Percentiles rank a stretch among this genome's conserved stretches.
Evolutionary conservation across 129 eudicot species (phyloP).

Genomic region (Escallonia rubra): DNA sequence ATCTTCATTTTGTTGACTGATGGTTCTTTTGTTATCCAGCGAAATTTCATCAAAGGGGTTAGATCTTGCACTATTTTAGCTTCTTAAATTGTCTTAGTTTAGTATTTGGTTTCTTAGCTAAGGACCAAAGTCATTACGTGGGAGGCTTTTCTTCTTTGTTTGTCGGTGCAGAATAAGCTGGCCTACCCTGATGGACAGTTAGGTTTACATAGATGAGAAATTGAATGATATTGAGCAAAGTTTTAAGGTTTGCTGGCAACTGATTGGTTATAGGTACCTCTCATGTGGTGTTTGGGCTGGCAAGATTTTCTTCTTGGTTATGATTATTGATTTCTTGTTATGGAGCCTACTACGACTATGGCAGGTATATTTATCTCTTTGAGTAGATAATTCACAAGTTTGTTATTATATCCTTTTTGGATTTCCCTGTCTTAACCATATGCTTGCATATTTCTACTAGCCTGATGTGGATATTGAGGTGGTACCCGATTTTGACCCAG

Average conservation of each 20-base stretch:
- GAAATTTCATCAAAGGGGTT: no score
- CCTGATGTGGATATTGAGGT: slow-evolving; percentile 52
- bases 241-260: background rate
- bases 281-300: slow-evolving; percentile 98
- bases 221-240: background rate
- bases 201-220: no score
- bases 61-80: no score
- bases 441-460: slow-evolving; percentile 12
- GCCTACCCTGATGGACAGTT: no score
- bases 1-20: no score
- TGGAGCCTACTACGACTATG: slow-evolving; percentile 73
- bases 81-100: no score
- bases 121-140: no score
- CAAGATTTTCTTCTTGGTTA: slow-evolving; percentile 92
- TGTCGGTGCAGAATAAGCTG: no score
- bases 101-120: no score
- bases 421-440: background rate
- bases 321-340: slow-evolving; percentile 72
- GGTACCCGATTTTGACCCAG: slow-evolving; percentile 37
- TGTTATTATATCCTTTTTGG: background rate
- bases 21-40: no score
- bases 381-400: background rate
- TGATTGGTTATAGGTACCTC: slow-evolving; percentile 62
- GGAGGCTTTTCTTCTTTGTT: no score
- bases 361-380: slow-evolving; percentile 50